Evolutionary conservation across 1,284 basidiomycete species (phyloP), one percentile per base, ranked within the genome.

Genomic region (Ganoderma lingzhi): DNA sequence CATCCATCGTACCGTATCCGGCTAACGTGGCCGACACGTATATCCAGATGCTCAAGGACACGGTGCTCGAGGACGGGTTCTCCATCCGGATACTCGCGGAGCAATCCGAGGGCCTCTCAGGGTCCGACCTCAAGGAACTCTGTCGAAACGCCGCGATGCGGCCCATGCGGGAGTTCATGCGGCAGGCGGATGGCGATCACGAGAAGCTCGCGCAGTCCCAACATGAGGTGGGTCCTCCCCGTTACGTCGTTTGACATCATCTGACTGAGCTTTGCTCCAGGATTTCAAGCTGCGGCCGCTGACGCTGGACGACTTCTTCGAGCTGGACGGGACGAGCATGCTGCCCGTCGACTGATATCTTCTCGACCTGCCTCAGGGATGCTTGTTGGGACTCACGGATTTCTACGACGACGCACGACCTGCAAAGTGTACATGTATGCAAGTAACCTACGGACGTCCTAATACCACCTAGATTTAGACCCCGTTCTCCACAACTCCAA

Each of bases 121-220:
- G 97, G 4, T 96, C 94, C 8, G 98, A 99, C 80, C 82, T 99
- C 62, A 92, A 93, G 76, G 98, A 99, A 83, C 85, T 97, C n/a
- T 99, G 97, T 80, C 86, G 98, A 64, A 96, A 91, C 74, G 96
- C 96, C 0, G 95, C 94, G 0, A 97, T 97, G 95, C 86, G 92
- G 0, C 96, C 96, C 1, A 93, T 98, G 39, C 87, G 95, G 37
- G 96, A 98, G 79, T 91, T 93, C 73, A 92, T 97, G 86, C 85
- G 91, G 37, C 84, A 85, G 65, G 86, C 88, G 65, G 87, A 86
- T 3, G 82, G 82, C 41, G 84, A 90, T 66, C 83, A 84, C 55
- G 84, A 86, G 61, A 79, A 86, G 23, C 78, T 93, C 63, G 85
- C 81, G 62, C 84, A 83, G 68, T 84, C 85, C 10, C 86, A 90